phyloP scores from a whole-genome alignment of 495 filamentous ascomycete species.

The Tuber brumale region DNA sequence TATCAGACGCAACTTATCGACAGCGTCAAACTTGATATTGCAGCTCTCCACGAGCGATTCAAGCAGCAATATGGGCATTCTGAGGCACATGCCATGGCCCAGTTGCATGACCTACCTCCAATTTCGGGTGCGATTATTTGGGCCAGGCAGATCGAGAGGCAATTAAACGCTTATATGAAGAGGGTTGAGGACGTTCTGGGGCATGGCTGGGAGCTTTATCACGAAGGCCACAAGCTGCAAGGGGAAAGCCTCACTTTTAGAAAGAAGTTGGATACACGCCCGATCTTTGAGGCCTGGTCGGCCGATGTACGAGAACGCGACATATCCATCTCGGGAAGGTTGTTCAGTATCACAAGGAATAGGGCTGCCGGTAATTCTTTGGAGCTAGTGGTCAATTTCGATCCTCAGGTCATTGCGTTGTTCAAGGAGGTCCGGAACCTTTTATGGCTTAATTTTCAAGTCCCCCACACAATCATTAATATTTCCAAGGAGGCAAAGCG shows the following conservation, averaged over 20 bases:
- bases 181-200: slow-evolving; percentile 94
- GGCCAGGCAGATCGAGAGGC: slow-evolving; percentile 92
- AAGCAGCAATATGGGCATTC: slow-evolving; percentile 98
- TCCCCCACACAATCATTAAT: slow-evolving; percentile 88
- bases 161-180: slow-evolving; percentile 92
- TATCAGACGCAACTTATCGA: slow-evolving; percentile 97
- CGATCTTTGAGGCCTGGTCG: slow-evolving; percentile 91
- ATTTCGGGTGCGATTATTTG: slow-evolving; percentile 95
- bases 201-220: slow-evolving; percentile 83
- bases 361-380: slow-evolving; percentile 76
- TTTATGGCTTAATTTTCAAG: slow-evolving; percentile 82
- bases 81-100: slow-evolving; percentile 95
- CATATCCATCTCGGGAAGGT: slow-evolving; percentile 79
- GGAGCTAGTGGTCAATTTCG: slow-evolving; percentile 90
- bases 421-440: slow-evolving; percentile 99
- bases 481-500: slow-evolving; percentile 94
- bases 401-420: slow-evolving; percentile 88
- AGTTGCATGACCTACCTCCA: slow-evolving; percentile 87
- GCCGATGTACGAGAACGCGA: slow-evolving; percentile 78
- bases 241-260: slow-evolving; percentile 82
- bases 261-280: slow-evolving; percentile 88
- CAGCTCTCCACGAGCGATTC: slow-evolving; percentile 86
- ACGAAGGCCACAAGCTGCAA: slow-evolving; percentile 90
- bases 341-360: slow-evolving; percentile 84
- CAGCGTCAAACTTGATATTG: slow-evolving; percentile 92